phyloP scores from a whole-genome alignment of 306 rosid genomes.

The Corylus americana region DNA sequence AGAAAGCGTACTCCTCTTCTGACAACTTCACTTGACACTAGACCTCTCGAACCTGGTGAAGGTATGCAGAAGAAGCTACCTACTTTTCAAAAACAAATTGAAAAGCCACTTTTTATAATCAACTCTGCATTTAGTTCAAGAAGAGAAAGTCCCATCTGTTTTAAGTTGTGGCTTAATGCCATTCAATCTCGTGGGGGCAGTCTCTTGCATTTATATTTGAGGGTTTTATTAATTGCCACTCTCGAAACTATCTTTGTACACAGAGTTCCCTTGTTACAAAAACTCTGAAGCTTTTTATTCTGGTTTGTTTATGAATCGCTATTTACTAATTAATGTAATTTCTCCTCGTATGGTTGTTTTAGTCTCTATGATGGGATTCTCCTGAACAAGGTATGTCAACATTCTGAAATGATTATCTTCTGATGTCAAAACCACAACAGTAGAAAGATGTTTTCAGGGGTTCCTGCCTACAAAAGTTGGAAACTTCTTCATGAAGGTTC shows the following conservation, averaged over 20 bases:
- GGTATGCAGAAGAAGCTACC: slow-evolving; percentile 44
- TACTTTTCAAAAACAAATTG: neutral
- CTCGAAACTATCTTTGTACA: neutral
- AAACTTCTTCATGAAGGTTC: neutral
- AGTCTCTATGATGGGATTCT: neutral
- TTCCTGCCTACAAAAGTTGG: neutral
- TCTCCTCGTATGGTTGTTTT: neutral
- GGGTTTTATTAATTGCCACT: neutral
- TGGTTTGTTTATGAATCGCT: neutral
- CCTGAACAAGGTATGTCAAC: neutral
- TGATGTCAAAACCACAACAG: neutral
- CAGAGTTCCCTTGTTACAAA: too few species aligned
- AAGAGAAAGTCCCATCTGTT: neutral
- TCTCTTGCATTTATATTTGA: neutral
- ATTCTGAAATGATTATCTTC: neutral
- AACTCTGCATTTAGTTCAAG: too few species aligned
- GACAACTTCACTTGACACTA: slow-evolving; percentile 35
- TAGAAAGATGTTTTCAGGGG: neutral
- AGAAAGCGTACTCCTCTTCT: slow-evolving; percentile 68
- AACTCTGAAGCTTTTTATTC: neutral
- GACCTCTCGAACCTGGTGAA: slow-evolving; percentile 47
- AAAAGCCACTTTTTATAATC: neutral
- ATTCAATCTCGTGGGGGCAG: neutral
- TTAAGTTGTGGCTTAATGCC: neutral
- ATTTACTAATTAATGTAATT: neutral